Base-by-base conservation (phyloP, 352 stramenopile genomes). In the Pythium aquatile region DNA sequence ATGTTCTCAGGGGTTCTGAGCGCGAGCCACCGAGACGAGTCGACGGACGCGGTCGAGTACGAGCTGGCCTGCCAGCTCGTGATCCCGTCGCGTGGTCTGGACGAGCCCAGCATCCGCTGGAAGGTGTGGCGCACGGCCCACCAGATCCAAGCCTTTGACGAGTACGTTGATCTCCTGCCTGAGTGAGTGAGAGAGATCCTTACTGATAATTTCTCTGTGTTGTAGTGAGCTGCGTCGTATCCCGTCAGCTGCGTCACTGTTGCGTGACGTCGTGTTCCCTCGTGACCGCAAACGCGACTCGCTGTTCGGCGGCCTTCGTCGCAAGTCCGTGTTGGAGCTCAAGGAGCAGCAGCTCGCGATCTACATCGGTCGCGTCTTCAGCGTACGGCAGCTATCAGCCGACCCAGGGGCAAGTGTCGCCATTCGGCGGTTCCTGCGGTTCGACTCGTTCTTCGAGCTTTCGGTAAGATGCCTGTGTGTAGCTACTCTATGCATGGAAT, bases 31-130 rank as follows among this genome's bases (percentile, higher is more conserved):
- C 68, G 74, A 2, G 83, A 91, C 53, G 81, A 90, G 55, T 72
- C 77, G 55, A 90, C 77, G 14, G 72, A 86, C n/a, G 71, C 68
- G 2, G 63, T 85, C 58, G 84, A 90, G 59, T 89, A 86, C 52
- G 84, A 91, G 65, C 53, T 93, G 39, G 87, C 82, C 52, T 91
- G 82, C 37, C 81, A 93, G 57, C 64, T 91, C 48, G 55, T 85
- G 39, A 68, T 90, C 47, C 79, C 75, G 32, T 61, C 70, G 42
- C 74, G 79, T 14, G 59, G 73, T 6, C 58, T 88, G 17, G 78
- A 88, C 46, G 85, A 91, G 61, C 79, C 79, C 13, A 89, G 83
- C 52, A 85, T 91, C 58, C 80, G 81, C 44, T 93, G 84, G 84
- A 93, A 89, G 56, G 72, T 77, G 8, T 93, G 84, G 84, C 89